These are phyloP conservation scores for Pisolithus microcarpus DNA, from an alignment of 768 basidiomycete genomes.

Conservation along the genomic window DNA sequence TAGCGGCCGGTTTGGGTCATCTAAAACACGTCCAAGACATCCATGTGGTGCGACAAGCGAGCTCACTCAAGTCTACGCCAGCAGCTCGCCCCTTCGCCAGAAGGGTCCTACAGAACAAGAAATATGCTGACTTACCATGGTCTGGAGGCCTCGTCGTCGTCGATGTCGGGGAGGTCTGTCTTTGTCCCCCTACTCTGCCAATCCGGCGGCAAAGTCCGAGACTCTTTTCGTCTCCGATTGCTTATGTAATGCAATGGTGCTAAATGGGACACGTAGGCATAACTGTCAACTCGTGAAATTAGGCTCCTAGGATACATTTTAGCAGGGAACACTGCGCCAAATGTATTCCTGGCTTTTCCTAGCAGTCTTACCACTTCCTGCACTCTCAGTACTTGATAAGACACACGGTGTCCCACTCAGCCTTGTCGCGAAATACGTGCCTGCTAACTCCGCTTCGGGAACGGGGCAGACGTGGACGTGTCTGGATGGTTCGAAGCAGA, in stretches of 20 bases:
- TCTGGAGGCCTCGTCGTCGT: slow-evolving; percentile 20
- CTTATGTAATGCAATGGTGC: slow-evolving; percentile 18
- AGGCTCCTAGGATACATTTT: background rate
- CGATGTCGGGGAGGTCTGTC: slow-evolving; percentile 15
- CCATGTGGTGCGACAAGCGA: slow-evolving; percentile 12
- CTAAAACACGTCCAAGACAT: slow-evolving; percentile 13
- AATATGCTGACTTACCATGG: slow-evolving; percentile 22
- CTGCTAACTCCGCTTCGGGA: slow-evolving; percentile 35
- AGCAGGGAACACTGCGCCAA: background rate
- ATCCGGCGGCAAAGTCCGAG: slow-evolving; percentile 15
- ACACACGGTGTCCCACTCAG: slow-evolving; percentile 53
- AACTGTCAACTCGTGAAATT: too few relatives aligned
- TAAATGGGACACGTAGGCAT: background rate
- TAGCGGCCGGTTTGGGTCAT: slow-evolving; percentile 10
- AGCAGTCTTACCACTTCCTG: slow-evolving; percentile 30
- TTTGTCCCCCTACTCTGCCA: background rate
- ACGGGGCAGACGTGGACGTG: slow-evolving; percentile 56
- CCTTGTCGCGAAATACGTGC: slow-evolving; percentile 48
- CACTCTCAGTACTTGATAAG: slow-evolving; percentile 38
- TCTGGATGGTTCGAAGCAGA: slow-evolving; percentile 71
- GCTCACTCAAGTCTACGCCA: background rate
- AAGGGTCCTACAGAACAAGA: background rate
- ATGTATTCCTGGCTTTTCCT: slow-evolving; percentile 49
- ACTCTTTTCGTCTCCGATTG: slow-evolving; percentile 14
- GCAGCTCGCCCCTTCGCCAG: background rate